Base-by-base conservation (phyloP, 1,284 basidiomycete species). In the Rhodotorula sp. region DNA sequence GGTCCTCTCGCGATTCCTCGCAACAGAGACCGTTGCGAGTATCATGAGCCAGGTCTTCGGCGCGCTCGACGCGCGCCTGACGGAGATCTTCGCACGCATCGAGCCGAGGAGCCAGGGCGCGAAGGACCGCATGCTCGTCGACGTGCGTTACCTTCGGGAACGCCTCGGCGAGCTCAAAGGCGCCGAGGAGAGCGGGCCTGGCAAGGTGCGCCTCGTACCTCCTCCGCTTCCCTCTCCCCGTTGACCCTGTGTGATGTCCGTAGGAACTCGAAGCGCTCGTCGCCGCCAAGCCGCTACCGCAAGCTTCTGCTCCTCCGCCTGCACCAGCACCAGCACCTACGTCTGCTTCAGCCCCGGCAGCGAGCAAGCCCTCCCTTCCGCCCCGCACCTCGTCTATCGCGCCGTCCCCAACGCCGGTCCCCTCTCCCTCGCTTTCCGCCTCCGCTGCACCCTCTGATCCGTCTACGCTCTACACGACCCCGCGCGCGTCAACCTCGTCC, bases 1-100 rank as follows among this genome's bases (percentile, higher is more conserved):
- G 81, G 95, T 99, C 55, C 85, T 99, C 61, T 92, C 91, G 64
- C 91, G 95, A 70, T 99, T 97, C 82, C 85, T 99, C 36, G 85
- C 90, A 10, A 82, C 85, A 48, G 85, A 86, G 34, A 87, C 92
- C 25, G 91, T 96, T 59, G 91, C 94, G 87, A 90, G 91, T 80
- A 92, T 97, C 78, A 94, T 96, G 91, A 88, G 88, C 44, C 91
- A 95, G 81, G 94, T 97, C 25, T 90, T 95, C 74, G 90, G 89
- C 34, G 89, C 91, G n/a, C 94, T 96, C 81, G 93, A 93, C 80
- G 88, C 91, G 80, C 88, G 91, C 59, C 84, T 97, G 19, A 89
- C 89, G 53, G 91, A 94, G 79, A 91, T 94, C 80, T 96, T 90
- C 81, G 84, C 84, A 59, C 88, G 86, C 79, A 88, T 96, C 63